Conservation (phyloP, 2,329 filamentous ascomycete genomes). For the Paramyrothecium roridum region DNA sequence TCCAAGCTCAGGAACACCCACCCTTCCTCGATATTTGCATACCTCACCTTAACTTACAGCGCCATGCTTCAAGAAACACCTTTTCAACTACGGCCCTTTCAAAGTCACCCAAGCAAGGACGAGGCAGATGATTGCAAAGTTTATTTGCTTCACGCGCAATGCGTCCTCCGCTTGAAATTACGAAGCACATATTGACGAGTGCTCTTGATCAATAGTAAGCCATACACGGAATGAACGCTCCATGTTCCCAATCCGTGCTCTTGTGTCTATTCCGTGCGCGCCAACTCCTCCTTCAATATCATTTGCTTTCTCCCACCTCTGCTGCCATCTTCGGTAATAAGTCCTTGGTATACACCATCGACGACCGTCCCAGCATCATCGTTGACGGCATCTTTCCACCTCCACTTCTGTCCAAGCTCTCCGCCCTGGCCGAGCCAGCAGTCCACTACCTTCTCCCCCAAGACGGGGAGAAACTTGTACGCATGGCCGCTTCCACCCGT, state of each 20-base stretch:
- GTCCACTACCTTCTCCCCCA: conserved; percentile 60
- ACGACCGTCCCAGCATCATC: conserved; percentile 28
- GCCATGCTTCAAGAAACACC: too few relatives aligned
- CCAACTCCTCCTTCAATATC: conserved; percentile 41
- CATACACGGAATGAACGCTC: conserved; percentile 2
- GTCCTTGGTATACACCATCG: conserved; percentile 30
- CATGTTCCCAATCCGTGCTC: conserved; percentile 6
- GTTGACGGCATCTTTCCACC: conserved; percentile 57
- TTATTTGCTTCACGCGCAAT: too few relatives aligned
- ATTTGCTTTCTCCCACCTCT: conserved; percentile 46
- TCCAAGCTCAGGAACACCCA: background rate
- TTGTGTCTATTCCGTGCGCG: conserved; percentile 11
- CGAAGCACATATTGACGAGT: background rate
- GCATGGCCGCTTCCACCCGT: conserved; percentile 63
- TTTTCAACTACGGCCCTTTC: too few relatives aligned
- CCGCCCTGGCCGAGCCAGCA: conserved; percentile 44
- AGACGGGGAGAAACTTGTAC: conserved; percentile 67
- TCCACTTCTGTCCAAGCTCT: conserved; percentile 56
- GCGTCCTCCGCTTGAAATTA: background rate
- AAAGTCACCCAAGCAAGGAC: too few relatives aligned
- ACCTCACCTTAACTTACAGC: background rate
- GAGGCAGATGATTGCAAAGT: too few relatives aligned
- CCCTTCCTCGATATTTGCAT: conserved; percentile 1
- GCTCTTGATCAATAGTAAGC: too few relatives aligned
- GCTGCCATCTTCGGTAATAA: conserved; percentile 52